These are phyloP conservation scores for Talaromyces wortmannii DNA, from an alignment of 495 filamentous ascomycete species.

Conservation along the genomic window DNA sequence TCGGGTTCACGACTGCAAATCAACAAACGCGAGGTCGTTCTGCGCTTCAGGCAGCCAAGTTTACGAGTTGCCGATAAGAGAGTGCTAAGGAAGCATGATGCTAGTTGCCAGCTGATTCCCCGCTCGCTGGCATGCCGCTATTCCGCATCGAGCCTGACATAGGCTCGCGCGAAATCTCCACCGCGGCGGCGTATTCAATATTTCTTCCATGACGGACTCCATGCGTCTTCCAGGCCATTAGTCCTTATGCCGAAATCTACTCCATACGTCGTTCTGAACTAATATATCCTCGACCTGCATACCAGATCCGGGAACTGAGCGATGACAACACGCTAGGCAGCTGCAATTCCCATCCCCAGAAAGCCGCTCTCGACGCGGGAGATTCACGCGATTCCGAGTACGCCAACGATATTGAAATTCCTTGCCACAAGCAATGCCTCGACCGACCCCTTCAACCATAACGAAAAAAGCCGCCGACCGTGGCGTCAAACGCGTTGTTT, in stretches of 20 bases:
- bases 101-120: not conserved
- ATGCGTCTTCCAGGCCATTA: no score
- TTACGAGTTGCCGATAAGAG: not conserved
- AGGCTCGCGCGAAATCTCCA: not conserved
- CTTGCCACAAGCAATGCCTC: not conserved
- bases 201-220: not conserved
- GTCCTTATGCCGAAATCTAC: no score
- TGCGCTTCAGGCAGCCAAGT: not conserved
- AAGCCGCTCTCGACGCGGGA: not conserved
- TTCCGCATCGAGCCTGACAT: not conserved
- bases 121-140: not conserved
- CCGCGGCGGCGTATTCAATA: not conserved
- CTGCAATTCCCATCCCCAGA: not conserved
- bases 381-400: not conserved
- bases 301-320: not conserved
- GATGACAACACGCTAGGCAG: not conserved
- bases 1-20: no score
- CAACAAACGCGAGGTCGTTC: no score
- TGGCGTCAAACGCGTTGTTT: conserved; percentile 67
- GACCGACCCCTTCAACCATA: not conserved
- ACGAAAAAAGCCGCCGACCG: conserved; percentile 27
- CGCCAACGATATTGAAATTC: not conserved
- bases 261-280: no score
- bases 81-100: not conserved
- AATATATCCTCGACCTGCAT: no score